Evolutionary conservation across 2,329 filamentous ascomycete species (phyloP), one percentile per base, ranked within the genome.

Genomic region (Ceratocystis cubensis): DNA sequence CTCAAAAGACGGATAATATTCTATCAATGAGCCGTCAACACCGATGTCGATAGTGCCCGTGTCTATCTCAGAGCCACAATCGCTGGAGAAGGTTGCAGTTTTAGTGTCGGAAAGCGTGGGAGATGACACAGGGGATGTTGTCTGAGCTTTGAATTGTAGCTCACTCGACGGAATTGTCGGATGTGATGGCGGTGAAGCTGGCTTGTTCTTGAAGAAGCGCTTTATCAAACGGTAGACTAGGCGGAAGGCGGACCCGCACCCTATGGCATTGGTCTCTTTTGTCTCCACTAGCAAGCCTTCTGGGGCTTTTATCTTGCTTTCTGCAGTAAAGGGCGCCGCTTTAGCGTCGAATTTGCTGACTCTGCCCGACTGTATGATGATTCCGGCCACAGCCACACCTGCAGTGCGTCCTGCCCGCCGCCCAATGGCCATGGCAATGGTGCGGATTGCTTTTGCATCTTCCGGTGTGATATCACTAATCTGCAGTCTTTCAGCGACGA

Each of bases 1-100:
- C 72, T 89, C 85, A 70, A 88, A 90, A 61, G 80, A 80, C 5
- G 87, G 87, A 71, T 88, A 89, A 73, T 87, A 88, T 72, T 90
- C 87, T 1, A 89, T 85, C 61, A 90, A 75, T 68, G 82, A 86
- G 50, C 87, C 87, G 71, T 90, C 87, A 3, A 89, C 86, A 69
- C 87, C 87, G 66, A 90, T 79, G 70, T 89, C 87, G 46, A 77
- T 73, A 3, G 85, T 79, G 13, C 83, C 76, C 1, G 61, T 59
- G 63, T 80, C 78, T 15, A 48, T 57, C 4, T 62, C 64, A 2
- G 61, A 28, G 22, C 3, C 28, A 28, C 1, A 20, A 8, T 57
- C 53, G 1, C 4, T 57, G 10, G 53, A 28, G 48, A 53, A 20
- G 41, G 44, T 25, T n/a, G 5, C 63, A 2, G 53, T 61, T 20